These are phyloP conservation scores for Papiliotrema fonsecae DNA, from an alignment of 1,284 basidiomycete species.

Conservation along the genomic window DNA sequence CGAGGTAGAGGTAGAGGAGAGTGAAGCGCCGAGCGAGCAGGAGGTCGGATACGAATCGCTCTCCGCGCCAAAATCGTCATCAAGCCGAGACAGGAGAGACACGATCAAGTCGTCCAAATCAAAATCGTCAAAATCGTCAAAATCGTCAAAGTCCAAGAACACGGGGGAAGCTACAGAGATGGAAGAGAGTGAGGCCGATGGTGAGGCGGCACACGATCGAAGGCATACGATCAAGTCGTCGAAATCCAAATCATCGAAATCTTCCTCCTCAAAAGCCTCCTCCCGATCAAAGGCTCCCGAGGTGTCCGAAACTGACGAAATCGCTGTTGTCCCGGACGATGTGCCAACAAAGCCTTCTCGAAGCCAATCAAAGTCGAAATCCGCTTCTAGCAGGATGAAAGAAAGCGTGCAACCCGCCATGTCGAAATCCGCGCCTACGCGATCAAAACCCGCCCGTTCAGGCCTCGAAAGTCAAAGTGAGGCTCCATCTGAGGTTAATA, in stretches of 20 bases:
- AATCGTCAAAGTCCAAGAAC: slow-evolving; percentile 1
- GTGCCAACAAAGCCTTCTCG: background rate
- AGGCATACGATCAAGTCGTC: slow-evolving; percentile 1
- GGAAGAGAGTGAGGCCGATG: background rate
- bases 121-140: slow-evolving; percentile 4
- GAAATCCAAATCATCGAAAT: slow-evolving; percentile 8
- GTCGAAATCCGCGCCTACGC: background rate
- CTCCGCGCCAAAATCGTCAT: too few relatives aligned
- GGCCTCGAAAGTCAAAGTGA: background rate
- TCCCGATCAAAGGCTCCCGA: slow-evolving; percentile 3
- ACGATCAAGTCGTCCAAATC: background rate
- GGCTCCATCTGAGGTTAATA: background rate
- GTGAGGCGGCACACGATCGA: background rate
- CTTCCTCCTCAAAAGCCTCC: too few relatives aligned
- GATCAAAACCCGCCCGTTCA: background rate
- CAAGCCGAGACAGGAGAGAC: slow-evolving; percentile 2
- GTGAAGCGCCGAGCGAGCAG: too few relatives aligned
- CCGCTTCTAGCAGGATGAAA: background rate
- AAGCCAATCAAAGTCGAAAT: background rate
- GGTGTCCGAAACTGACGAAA: background rate
- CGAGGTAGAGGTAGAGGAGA: too few relatives aligned
- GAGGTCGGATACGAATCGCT: too few relatives aligned
- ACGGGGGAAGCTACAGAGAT: background rate
- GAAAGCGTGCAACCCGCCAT: background rate
- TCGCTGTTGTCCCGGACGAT: background rate